These are phyloP conservation scores for Breynia disticha DNA, from an alignment of 441 rosid species.

Conservation along the genomic window DNA sequence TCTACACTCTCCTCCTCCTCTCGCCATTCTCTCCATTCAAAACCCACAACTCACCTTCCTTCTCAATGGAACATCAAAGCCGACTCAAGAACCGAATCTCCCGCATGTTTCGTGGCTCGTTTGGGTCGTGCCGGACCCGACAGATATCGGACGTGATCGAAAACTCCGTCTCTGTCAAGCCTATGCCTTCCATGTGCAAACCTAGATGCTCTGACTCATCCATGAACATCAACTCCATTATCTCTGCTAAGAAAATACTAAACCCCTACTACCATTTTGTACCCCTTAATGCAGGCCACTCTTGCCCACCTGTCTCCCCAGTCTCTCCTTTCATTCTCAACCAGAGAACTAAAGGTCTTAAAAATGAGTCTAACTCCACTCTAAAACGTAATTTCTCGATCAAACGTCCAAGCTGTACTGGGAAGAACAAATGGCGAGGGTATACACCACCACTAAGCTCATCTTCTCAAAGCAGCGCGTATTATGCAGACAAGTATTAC, in stretches of 20 bases:
- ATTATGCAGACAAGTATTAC: constrained; percentile 26
- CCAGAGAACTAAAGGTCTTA: not conserved
- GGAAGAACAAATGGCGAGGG: constrained; percentile 19
- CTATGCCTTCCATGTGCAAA: constrained; percentile 37
- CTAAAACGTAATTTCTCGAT: too few relatives aligned
- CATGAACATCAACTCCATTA: constrained; percentile 15
- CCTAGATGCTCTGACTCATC: constrained; percentile 28
- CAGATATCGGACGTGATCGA: constrained; percentile 50
- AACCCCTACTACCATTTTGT: constrained; percentile 19
- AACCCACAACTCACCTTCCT: not conserved
- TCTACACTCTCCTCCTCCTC: not conserved
- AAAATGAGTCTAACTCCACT: too few relatives aligned
- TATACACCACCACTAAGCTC: constrained; percentile 24
- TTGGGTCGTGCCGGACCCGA: constrained; percentile 50
- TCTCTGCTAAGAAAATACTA: constrained; percentile 24
- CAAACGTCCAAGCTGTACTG: constrained; percentile 14
- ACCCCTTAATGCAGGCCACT: constrained; percentile 17
- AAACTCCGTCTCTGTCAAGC: constrained; percentile 29
- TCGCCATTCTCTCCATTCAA: not conserved
- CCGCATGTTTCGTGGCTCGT: constrained; percentile 55
- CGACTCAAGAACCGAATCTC: constrained; percentile 50
- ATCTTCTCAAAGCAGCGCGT: constrained; percentile 33
- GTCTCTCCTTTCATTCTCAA: constrained; percentile 21
- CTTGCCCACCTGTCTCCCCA: constrained; percentile 32
- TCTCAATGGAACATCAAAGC: constrained; percentile 38